These are phyloP conservation scores for Orychophragmus violaceus DNA, from an alignment of 345 rosid genomes.

Conservation along the genomic window DNA sequence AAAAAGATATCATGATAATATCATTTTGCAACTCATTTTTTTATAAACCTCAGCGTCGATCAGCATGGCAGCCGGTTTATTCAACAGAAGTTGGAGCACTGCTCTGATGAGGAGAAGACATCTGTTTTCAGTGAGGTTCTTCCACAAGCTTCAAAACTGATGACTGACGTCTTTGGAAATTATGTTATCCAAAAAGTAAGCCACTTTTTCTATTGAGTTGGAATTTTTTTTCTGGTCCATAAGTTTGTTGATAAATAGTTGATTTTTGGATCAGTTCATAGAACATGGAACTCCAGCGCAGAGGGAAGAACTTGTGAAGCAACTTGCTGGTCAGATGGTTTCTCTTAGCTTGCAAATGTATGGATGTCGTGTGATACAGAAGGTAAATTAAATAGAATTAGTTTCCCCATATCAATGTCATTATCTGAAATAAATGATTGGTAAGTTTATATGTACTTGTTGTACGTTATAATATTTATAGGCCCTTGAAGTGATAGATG, in stretches of 20 bases:
- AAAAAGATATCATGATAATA: neutral
- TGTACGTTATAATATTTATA: conserved; percentile 24
- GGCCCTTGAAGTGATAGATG: conserved; percentile 98
- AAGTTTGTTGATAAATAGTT: conserved; percentile 11
- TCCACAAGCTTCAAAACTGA: conserved; percentile 78
- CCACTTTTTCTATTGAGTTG: neutral
- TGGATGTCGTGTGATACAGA: conserved; percentile 98
- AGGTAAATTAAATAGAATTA: conserved; percentile 40
- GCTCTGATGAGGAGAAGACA: conserved; percentile 68
- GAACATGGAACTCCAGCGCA: conserved; percentile 85
- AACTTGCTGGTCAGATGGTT: conserved; percentile 82
- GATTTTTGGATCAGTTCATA: conserved; percentile 54
- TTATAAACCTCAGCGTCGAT: conserved; percentile 59
- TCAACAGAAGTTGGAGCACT: conserved; percentile 91
- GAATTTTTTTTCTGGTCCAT: neutral
- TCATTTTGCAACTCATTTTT: neutral
- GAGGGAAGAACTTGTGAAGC: conserved; percentile 83
- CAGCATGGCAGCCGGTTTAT: conserved; percentile 99
- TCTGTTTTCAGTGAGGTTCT: conserved; percentile 86
- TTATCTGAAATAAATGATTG: neutral
- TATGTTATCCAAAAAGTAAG: conserved; percentile 95
- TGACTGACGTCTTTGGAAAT: conserved; percentile 98
- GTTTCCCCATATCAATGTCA: neutral
- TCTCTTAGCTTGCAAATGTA: conserved; percentile 96
- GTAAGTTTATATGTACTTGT: neutral